These are phyloP conservation scores for Quercus variabilis DNA, from an alignment of 306 rosid genomes.

Conservation along the genomic window DNA sequence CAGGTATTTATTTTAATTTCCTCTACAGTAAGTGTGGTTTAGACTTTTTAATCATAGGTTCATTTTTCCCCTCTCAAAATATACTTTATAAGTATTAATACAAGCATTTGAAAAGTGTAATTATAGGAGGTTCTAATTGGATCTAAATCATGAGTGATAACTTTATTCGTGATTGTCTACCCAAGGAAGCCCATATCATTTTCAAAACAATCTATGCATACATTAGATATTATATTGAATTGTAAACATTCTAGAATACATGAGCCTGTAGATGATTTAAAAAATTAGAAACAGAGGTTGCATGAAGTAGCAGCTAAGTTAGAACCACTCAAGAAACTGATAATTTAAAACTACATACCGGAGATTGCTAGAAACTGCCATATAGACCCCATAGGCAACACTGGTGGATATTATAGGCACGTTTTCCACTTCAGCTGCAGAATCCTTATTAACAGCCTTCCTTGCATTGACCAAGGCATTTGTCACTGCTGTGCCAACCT, in stretches of 20 bases:
- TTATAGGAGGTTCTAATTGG: too few species aligned
- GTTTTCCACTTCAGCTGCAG: constrained; percentile 73
- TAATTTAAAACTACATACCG: constrained; percentile 48
- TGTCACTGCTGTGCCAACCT: constrained; percentile 90
- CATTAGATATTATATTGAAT: background rate
- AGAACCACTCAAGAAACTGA: constrained; percentile 4
- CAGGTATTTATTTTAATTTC: background rate
- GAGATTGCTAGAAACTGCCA: constrained; percentile 93
- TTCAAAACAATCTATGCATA: background rate
- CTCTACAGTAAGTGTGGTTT: background rate
- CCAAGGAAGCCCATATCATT: too few species aligned
- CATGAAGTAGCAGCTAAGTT: constrained; percentile 9
- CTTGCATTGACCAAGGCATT: constrained; percentile 72
- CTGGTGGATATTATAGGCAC: constrained; percentile 82
- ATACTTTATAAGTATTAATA: background rate
- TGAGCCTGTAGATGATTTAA: background rate
- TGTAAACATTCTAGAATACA: background rate
- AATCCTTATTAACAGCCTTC: constrained; percentile 66
- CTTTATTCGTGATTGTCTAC: background rate
- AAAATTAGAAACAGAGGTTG: background rate
- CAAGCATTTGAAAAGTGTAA: background rate
- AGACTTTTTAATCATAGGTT: background rate
- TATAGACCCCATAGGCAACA: constrained; percentile 81
- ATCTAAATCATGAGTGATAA: too few species aligned
- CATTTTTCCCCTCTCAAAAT: background rate